Conservation (phyloP, 2,329 filamentous ascomycete genomes). For the Talaromyces sp. region DNA sequence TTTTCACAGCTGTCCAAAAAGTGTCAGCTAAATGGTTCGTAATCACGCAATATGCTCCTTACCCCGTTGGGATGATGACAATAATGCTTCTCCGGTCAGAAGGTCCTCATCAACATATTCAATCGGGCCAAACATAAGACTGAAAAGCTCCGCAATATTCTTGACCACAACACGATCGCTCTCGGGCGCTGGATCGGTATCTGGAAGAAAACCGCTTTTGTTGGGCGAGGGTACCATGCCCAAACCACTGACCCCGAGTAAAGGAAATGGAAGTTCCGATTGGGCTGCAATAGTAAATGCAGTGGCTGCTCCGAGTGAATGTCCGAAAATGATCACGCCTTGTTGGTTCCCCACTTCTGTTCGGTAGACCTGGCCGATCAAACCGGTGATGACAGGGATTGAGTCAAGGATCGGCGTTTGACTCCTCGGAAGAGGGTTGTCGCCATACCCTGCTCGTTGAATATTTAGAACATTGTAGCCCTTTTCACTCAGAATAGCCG, state of each 20-base stretch:
- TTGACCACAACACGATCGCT: not conserved
- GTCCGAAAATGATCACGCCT: conserved; percentile 17
- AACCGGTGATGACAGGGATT: conserved; percentile 11
- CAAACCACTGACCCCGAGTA: conserved; percentile 9
- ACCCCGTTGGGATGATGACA: conserved; percentile 4
- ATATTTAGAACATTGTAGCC: conserved; percentile 23
- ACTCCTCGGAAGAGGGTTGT: conserved; percentile 10
- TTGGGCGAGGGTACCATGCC: conserved; percentile 2
- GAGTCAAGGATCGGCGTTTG: conserved; percentile 17
- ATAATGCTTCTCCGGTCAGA: not conserved
- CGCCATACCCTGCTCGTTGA: conserved; percentile 19
- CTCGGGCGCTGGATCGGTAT: conserved; percentile 1
- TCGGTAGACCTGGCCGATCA: not conserved
- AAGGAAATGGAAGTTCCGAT: conserved; percentile 10
- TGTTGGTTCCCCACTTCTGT: not conserved
- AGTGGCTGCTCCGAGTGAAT: conserved; percentile 17
- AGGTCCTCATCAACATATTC: conserved; percentile 5
- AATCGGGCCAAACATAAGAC: conserved; percentile 4
- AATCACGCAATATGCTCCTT: not conserved
- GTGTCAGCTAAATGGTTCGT: not conserved
- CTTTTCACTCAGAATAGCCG: not conserved
- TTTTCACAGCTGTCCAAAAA: not conserved
- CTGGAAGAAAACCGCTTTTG: not conserved
- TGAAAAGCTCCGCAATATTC: not conserved
- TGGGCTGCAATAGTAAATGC: conserved; percentile 21